Evolutionary conservation across 164 flowering plant genomes (phyloP), one percentile per base, ranked within the genome.

Genomic region (Paratinospora sagittata): DNA sequence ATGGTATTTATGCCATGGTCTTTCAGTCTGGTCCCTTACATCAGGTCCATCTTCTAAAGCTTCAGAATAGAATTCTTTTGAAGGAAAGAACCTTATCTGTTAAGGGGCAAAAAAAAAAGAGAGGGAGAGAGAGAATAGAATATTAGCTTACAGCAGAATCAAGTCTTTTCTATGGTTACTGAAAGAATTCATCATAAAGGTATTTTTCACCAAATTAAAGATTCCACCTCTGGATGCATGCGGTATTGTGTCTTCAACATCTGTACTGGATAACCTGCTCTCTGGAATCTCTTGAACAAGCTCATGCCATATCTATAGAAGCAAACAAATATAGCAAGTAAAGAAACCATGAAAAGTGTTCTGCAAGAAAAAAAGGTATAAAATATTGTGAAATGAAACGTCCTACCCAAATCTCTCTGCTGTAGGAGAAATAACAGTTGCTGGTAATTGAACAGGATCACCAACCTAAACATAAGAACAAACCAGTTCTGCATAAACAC

Each of bases 211-310:
- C 27, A 43, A 65, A 72, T 43, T 7, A 41, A 2, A 16, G 17
- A 16, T 27, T 41, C 26, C 27, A 93, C 99, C 97, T 90, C 87
- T 17, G 99, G 98, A 81, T 93, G 98, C 99, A 96, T 96, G 62
- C 99, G 89, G 70, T 96, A 96, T 76, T 96, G 99, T 41, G 90
- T 89, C 84, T 89, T 91, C 77, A 96, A 84, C 98, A 96, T 90
- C 69, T 83, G 82, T 23, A 93, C 99, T 23, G 96, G 97, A 86
- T 91, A 93, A 24, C 98, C 97, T 70, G 97, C 97, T 70, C 57
- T 83, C 83, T 93, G 92, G 72, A 96, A 82, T 79, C 99, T 87
- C 81, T 90, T 83, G 80, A 96, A 96, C 84, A 93, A 81, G 78
- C 98, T 96, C 80, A 78, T 89, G 21, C 89, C 92, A 78, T 96